Base-by-base conservation (phyloP, 441 rosid genomes). In the Gossypium davidsonii region DNA sequence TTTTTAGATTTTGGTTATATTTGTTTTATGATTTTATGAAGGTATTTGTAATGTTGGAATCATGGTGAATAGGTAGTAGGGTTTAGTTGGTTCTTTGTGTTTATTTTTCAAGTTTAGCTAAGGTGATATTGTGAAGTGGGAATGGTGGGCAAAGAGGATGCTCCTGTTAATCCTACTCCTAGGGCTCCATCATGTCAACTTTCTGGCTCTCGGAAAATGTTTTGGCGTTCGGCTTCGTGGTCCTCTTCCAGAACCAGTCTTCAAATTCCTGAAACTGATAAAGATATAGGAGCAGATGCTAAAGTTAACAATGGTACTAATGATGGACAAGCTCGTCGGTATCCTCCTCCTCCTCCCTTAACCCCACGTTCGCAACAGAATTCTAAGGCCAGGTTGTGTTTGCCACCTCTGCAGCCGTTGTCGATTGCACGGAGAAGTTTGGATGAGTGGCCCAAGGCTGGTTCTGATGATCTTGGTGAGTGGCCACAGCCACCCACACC, bases 221-320 rank as follows among this genome's bases (percentile, higher is more conserved):
- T 87, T 79, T 92, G 96, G 96, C 89, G 98, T 7, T 95, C 99
- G 0, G 97, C 93, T 0, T 95, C 99, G 3, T 95, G 99, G 99
- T 95, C 99, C 6, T 83, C 99, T 55, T 91, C 98, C 49, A 86
- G 99, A 69, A 91, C 94, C 6, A 87, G 88, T 49, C 71, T 82
- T 60, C 92, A 90, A 78, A 85, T 74, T 69, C 83, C 93, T 2
- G 84, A 79, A 34, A 71, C 70, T 8, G 96, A 80, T 61, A 85
- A 76, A 67, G 87, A 80, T 49, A 77, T 78, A 23, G 76, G 75
- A 14, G 70, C 75, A 17, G 91, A 80, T 77, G 87, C 90, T 2
- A 80, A 71, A 78, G 88, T 81, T 8, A 82, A 51, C 39, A 44
- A 73, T 46, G 90, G 85, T 52, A 66, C 66, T 71, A 67, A 20